Conservation (phyloP, 176 grass and related monocot species). For the Triticum turgidum region DNA sequence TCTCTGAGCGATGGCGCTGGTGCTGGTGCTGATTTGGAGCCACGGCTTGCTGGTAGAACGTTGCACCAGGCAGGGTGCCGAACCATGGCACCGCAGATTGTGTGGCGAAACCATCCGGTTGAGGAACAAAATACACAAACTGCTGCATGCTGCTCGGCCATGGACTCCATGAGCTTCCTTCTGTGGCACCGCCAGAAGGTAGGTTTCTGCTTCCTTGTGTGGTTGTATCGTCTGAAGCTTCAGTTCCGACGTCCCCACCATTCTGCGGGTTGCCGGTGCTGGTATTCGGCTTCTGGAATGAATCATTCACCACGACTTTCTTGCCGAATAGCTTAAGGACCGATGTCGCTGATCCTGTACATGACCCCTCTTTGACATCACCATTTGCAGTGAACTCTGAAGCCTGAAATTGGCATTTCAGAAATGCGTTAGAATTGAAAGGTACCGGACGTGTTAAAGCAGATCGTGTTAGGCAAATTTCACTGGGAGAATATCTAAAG, state of each 20-base stretch:
- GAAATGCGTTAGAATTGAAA: neutral
- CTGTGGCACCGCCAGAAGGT: neutral
- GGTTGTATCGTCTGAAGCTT: slow-evolving; percentile 5
- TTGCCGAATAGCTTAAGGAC: slow-evolving; percentile 75
- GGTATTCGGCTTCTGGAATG: neutral
- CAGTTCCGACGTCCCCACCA: neutral
- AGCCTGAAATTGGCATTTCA: slow-evolving; percentile 31
- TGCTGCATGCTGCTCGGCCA: slow-evolving; percentile 43
- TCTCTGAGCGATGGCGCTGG: slow-evolving; percentile 22
- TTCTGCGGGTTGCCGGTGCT: neutral
- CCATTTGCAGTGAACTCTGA: neutral
- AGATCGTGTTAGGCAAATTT: neutral
- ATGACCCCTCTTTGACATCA: slow-evolving; percentile 34
- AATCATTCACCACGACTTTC: slow-evolving; percentile 42
- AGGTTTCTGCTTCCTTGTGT: neutral
- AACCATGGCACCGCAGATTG: slow-evolving; percentile 34
- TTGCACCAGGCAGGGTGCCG: slow-evolving; percentile 25
- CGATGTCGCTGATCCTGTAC: slow-evolving; percentile 33
- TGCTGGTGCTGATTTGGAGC: slow-evolving; percentile 17
- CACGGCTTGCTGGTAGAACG: slow-evolving; percentile 43
- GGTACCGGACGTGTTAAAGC: neutral
- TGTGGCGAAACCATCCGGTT: slow-evolving; percentile 25
- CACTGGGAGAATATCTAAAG: neutral
- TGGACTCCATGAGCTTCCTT: slow-evolving; percentile 38
- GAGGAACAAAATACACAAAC: slow-evolving; percentile 46